Evolutionary conservation across 2,329 filamentous ascomycete species (phyloP).

Genomic region (Trichoderma aggressivum): DNA sequence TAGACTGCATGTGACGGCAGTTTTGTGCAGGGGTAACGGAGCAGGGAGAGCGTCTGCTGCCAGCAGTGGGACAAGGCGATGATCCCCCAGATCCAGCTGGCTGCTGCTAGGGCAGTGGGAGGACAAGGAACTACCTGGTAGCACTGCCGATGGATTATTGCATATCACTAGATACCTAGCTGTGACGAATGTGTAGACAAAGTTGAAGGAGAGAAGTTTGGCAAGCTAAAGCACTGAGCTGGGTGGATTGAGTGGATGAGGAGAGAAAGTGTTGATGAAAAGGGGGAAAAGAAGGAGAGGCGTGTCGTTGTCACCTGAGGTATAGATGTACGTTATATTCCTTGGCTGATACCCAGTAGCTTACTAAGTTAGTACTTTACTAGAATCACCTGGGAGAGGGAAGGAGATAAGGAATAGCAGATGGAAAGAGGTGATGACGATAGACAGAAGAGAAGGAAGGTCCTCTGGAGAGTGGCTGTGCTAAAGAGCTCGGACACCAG

Average conservation of each 20-base stretch:
- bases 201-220: neutral
- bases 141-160: neutral
- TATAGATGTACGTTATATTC: neutral
- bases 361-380: neutral
- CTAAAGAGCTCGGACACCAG: neutral
- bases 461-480: neutral
- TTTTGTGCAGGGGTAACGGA: neutral
- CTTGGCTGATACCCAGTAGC: neutral
- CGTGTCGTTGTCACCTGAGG: neutral
- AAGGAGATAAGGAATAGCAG: neutral
- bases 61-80: neutral
- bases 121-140: neutral
- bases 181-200: neutral
- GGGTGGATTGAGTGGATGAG: neutral
- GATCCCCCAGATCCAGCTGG: conserved; percentile 4
- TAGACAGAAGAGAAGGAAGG: neutral
- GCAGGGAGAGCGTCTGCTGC: neutral
- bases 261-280: neutral
- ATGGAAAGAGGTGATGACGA: neutral
- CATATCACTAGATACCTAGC: neutral
- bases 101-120: neutral
- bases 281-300: neutral
- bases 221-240: neutral
- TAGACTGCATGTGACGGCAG: neutral
- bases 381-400: neutral